Base-by-base conservation (phyloP, 1,284 basidiomycete species). In the Rhodofomes roseus region DNA sequence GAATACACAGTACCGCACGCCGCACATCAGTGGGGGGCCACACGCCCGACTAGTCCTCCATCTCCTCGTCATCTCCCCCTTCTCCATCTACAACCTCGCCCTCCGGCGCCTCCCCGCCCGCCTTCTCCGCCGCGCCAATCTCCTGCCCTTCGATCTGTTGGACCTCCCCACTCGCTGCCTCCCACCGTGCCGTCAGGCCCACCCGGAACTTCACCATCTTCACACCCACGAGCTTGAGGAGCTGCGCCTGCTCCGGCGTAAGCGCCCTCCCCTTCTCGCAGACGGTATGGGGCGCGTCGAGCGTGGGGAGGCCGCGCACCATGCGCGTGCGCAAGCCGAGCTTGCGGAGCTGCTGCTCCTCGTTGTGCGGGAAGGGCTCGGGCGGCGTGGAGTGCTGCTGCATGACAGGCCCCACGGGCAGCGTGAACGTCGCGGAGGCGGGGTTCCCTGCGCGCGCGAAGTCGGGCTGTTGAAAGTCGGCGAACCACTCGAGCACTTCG, bases 401-500 rank as follows among this genome's bases (percentile, higher is more conserved):
- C 82, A 90, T 81, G 56, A 92, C 81, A 50, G 89, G 85, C 34
- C 89, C 88, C 29, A 79, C 85, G 39, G 94, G 92, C 22, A 99
- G 79, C 25, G 82, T 78, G 58, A 98, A 83, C 0, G 89, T 90
- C 63, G 86, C 81, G 18, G 85, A 82, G 0, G 96, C 94, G 44
- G 78, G 74, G 72, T 93, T 95, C 50, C 95, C 95, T 68, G 91
- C 82, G 41, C 97, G 89, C 29, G 95, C 96, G 75, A 93, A 99
- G 75, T 98, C 96, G 52, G 90, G 85, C 71, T 91, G 91, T 66
- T 84, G 79, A 80, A 95, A 98, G 72, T 93, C 87, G 59, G 86
- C 85, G 77, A 98, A 99, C 96, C 96, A 99, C 61, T 93, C 95
- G 43, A 86, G 79, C 48, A 97, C 96, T 73, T 97, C 95, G 65